These are phyloP conservation scores for Globisporangium sylvaticum DNA, from an alignment of 352 stramenopile genomes.

Conservation along the genomic window DNA sequence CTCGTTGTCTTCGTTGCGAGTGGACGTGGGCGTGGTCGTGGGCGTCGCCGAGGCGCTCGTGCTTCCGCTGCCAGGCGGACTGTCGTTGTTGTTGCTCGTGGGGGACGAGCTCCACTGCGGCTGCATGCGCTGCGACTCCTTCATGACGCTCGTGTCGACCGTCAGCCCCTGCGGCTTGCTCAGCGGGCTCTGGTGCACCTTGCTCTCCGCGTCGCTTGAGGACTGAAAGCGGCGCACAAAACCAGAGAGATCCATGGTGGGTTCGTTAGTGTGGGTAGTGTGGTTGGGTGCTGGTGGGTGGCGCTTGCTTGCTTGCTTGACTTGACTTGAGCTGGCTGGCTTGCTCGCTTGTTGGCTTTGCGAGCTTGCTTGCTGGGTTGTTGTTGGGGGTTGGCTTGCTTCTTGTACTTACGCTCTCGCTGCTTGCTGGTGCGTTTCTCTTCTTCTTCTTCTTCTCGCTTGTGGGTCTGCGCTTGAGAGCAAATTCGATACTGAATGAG, in stretches of 20 bases:
- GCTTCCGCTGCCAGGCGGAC: conserved; percentile 12
- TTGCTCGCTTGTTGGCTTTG: background rate
- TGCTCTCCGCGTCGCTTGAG: conserved; percentile 16
- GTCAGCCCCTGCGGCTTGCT: conserved; percentile 25
- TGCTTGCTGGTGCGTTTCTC: background rate
- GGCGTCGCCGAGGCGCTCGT: conserved; percentile 23
- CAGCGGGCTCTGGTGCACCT: conserved; percentile 15
- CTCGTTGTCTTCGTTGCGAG: conserved; percentile 27
- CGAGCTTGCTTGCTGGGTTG: conserved; percentile 9
- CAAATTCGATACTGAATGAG: conserved; percentile 14
- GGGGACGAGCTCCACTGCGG: conserved; percentile 18
- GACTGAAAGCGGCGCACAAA: conserved; percentile 34
- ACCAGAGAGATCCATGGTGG: conserved; percentile 30
- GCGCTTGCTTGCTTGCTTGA: conserved; percentile 2
- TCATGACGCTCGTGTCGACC: conserved; percentile 49
- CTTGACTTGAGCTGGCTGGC: background rate
- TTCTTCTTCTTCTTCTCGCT: background rate
- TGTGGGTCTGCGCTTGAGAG: conserved; percentile 1
- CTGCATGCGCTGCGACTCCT: conserved; percentile 21
- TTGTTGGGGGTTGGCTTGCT: conserved; percentile 7
- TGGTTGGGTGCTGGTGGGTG: background rate
- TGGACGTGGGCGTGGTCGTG: conserved; percentile 29
- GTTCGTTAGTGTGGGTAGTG: conserved; percentile 2
- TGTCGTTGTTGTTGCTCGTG: conserved; percentile 13
- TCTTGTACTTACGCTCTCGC: conserved; percentile 4